Evolutionary conservation across 1,284 basidiomycete species (phyloP).

Genomic region (Malassezia dermatis): DNA sequence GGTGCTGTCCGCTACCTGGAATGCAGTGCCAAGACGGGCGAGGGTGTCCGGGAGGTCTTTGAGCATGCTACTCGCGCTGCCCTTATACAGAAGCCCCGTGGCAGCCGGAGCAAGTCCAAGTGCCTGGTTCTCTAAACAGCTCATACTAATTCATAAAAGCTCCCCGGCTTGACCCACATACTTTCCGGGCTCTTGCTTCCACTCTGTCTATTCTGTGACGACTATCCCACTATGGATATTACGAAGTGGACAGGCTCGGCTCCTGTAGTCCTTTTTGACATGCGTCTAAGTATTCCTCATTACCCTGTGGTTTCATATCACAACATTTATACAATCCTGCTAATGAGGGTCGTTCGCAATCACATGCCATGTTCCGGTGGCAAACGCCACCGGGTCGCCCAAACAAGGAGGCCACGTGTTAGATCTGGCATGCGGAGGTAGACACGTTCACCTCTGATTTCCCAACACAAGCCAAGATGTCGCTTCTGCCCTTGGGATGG

Average conservation of each 20-base stretch:
- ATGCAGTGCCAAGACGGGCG: conserved; percentile 77
- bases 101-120: conserved; percentile 50
- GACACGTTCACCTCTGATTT: background rate
- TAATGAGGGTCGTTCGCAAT: no score
- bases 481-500: conserved; percentile 2
- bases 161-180: background rate
- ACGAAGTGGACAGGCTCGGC: background rate
- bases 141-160: background rate
- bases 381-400: background rate
- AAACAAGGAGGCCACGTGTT: background rate
- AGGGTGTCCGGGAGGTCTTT: conserved; percentile 84
- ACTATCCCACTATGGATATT: background rate
- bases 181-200: background rate
- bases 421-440: background rate
- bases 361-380: background rate
- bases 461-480: background rate
- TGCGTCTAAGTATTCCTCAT: background rate
- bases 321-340: background rate
- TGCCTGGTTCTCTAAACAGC: conserved; percentile 55
- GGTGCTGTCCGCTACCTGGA: conserved; percentile 78
- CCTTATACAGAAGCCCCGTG: conserved; percentile 52
- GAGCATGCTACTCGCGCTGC: conserved; percentile 75
- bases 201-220: background rate
- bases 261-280: background rate
- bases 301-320: background rate